Percentiles rank a stretch among this genome's conserved stretches.
phyloP scores from a whole-genome alignment of 192 early-diverging fungal species.

The Coemansia sp. region DNA sequence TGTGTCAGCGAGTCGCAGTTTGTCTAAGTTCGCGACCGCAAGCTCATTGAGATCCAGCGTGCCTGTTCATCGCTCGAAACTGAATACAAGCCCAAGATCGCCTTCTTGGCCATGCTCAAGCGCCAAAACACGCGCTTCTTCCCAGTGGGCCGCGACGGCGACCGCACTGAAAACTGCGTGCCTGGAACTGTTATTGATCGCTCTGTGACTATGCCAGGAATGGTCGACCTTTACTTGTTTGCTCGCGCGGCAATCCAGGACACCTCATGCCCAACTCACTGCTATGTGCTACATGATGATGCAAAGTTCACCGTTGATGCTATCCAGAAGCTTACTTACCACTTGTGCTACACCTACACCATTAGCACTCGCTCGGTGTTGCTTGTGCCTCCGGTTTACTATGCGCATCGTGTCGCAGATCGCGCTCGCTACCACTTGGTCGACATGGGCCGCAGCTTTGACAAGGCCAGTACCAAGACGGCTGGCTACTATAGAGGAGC shows the following conservation, averaged over 20 bases:
- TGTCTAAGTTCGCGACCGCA: constrained; percentile 62
- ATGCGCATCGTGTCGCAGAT: constrained; percentile 83
- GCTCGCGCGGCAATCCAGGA: constrained; percentile 89
- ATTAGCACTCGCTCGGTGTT: constrained; percentile 83
- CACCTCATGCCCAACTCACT: constrained; percentile 87
- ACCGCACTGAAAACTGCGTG: constrained; percentile 75
- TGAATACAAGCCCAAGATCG: constrained; percentile 72
- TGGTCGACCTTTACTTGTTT: constrained; percentile 87
- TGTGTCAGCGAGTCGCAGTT: constrained; percentile 90
- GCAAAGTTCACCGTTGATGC: constrained; percentile 74
- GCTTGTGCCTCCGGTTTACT: constrained; percentile 86
- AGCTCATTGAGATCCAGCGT: constrained; percentile 67
- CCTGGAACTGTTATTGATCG: constrained; percentile 81
- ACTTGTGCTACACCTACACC: constrained; percentile 85
- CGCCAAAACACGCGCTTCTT: constrained; percentile 81
- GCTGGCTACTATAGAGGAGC: constrained; percentile 28
- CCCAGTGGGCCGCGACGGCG: constrained; percentile 61
- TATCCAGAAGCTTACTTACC: constrained; percentile 82
- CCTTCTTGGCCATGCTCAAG: constrained; percentile 68
- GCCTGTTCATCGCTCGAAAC: constrained; percentile 62
- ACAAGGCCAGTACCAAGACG: constrained; percentile 24
- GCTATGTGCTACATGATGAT: constrained; percentile 88
- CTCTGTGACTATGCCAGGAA: constrained; percentile 70
- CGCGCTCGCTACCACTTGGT: constrained; percentile 76
- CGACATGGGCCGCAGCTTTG: constrained; percentile 36